These are phyloP conservation scores for Brachypodium distachyon DNA, from an alignment of 202 grass and related monocot species.

Conservation along the genomic window DNA sequence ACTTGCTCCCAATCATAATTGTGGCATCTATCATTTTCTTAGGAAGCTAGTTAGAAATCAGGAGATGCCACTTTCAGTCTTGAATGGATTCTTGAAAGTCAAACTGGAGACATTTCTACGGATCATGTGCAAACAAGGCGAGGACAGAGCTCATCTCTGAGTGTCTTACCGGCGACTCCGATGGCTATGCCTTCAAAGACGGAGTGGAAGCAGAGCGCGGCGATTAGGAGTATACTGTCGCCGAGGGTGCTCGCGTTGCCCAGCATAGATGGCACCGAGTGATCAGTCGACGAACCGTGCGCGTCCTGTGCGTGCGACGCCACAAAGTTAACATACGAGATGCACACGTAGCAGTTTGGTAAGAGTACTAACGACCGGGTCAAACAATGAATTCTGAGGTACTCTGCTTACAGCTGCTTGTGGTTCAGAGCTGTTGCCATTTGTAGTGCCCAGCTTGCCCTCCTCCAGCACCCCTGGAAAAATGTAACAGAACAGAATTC, in stretches of 20 bases:
- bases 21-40: background rate
- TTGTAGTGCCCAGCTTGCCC: slow-evolving; percentile 18
- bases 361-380: background rate
- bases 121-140: background rate
- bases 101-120: background rate
- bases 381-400: background rate
- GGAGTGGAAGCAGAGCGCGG: slow-evolving; percentile 86
- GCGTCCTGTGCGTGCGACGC: slow-evolving; percentile 14
- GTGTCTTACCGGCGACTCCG: slow-evolving; percentile 54
- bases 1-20: background rate
- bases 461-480: slow-evolving; percentile 22
- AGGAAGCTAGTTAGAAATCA: background rate
- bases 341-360: background rate
- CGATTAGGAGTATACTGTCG: slow-evolving; percentile 78
- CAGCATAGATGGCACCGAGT: slow-evolving; percentile 48
- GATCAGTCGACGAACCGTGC: background rate
- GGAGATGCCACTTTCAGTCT: background rate
- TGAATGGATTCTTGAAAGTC: background rate
- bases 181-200: slow-evolving; percentile 97
- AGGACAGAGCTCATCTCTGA: background rate
- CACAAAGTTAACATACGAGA: background rate
- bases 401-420: background rate
- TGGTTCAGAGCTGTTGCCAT: background rate
- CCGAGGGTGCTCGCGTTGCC: slow-evolving; percentile 55
- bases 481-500: background rate